A percentile compares a stretch with the other conserved stretches of the same genome.
phyloP scores from a whole-genome alignment of 2,329 filamentous ascomycete species.

The Diaporthe aspalathi region DNA sequence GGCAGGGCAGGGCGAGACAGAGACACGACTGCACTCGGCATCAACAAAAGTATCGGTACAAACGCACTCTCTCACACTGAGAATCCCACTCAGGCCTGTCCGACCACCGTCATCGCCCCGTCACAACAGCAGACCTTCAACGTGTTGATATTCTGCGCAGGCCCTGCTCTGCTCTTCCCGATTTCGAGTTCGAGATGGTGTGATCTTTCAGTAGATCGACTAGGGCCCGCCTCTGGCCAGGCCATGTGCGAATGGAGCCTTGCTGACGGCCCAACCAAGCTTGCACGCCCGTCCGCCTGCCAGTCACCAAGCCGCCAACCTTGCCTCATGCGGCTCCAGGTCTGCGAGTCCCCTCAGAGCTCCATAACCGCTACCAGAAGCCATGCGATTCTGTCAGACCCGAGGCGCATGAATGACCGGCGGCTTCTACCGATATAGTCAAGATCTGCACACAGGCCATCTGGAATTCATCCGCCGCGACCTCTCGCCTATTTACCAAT shows the following conservation, averaged over 20 bases:
- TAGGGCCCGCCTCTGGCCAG: slow-evolving; percentile 8
- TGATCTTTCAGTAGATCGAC: slow-evolving; percentile 28
- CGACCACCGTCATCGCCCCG: neutral
- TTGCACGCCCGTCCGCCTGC: neutral
- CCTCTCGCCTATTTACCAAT: neutral
- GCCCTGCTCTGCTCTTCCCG: neutral
- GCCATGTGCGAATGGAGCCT: slow-evolving; percentile 23
- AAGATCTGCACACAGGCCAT: slow-evolving; percentile 24
- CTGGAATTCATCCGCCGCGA: slow-evolving; percentile 24
- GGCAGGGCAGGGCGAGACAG: slow-evolving; percentile 25
- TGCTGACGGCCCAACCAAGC: neutral
- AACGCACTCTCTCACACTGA: neutral
- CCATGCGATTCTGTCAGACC: slow-evolving; percentile 5
- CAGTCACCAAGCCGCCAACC: neutral
- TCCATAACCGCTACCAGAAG: slow-evolving; percentile 1
- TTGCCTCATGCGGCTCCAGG: slow-evolving; percentile 4
- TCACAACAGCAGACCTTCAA: slow-evolving; percentile 14
- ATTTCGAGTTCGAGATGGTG: slow-evolving; percentile 20
- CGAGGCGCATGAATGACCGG: slow-evolving; percentile 16
- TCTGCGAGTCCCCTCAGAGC: slow-evolving; percentile 1
- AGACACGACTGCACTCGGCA: slow-evolving; percentile 1
- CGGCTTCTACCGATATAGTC: slow-evolving; percentile 23
- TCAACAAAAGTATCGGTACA: slow-evolving; percentile 20
- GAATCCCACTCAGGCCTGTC: neutral
- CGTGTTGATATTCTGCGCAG: slow-evolving; percentile 15